phyloP scores from a whole-genome alignment of 2,329 filamentous ascomycete species.

The Paraconiothyrium brasiliense region DNA sequence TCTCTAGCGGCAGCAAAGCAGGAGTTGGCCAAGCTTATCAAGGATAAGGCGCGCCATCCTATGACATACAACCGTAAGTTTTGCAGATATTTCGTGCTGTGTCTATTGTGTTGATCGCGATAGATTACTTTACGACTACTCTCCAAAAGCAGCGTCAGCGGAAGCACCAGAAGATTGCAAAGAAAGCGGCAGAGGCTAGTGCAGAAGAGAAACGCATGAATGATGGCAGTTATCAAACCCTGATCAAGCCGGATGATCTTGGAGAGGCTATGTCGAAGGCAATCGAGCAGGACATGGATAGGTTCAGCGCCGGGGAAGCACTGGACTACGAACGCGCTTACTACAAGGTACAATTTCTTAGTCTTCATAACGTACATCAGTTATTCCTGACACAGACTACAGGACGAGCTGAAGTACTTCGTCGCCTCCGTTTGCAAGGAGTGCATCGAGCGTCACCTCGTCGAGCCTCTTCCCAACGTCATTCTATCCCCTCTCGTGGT shows the following conservation, averaged over 20 bases:
- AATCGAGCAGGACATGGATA: slow-evolving; percentile 42
- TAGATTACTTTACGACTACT: slow-evolving; percentile 42
- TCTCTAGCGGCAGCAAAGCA: slow-evolving; percentile 43
- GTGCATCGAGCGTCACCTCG: slow-evolving; percentile 48
- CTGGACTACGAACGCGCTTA: slow-evolving; percentile 45
- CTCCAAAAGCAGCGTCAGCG: slow-evolving; percentile 32
- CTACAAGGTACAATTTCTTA: slow-evolving; percentile 29
- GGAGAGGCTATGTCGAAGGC: slow-evolving; percentile 2
- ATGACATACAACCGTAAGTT: slow-evolving; percentile 61
- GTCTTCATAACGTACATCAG: not conserved
- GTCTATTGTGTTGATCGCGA: not conserved
- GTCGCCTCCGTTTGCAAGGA: slow-evolving; percentile 40
- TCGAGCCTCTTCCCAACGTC: slow-evolving; percentile 34
- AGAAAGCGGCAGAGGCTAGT: not conserved
- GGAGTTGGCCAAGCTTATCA: slow-evolving; percentile 59
- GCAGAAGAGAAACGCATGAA: not conserved
- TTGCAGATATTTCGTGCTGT: not conserved
- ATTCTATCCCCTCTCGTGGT: slow-evolving; percentile 45
- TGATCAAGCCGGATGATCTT: slow-evolving; percentile 7
- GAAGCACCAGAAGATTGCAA: slow-evolving; percentile 27
- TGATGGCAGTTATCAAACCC: not conserved
- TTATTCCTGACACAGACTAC: not conserved
- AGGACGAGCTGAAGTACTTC: slow-evolving; percentile 48
- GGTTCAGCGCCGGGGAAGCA: slow-evolving; percentile 40
- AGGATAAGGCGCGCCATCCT: slow-evolving; percentile 58